These are phyloP conservation scores for Citrus maxima DNA, from an alignment of 345 rosid species.

Conservation along the genomic window DNA sequence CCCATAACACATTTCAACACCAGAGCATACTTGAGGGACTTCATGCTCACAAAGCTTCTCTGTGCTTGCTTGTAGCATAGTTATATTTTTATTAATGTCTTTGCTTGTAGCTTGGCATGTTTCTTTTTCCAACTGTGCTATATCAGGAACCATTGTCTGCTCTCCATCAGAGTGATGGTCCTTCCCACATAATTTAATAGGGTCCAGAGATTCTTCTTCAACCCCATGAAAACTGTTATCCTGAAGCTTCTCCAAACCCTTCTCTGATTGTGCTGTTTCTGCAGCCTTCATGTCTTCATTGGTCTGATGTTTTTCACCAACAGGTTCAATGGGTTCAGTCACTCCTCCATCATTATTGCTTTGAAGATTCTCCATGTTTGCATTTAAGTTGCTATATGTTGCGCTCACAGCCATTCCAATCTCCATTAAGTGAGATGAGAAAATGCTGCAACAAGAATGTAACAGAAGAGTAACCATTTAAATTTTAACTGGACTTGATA, in stretches of 20 bases:
- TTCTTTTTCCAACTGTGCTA: constrained; percentile 16
- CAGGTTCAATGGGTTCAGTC: constrained; percentile 11
- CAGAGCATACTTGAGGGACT: constrained; percentile 1
- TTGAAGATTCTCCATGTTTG: constrained; percentile 26
- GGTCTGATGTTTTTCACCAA: constrained; percentile 14
- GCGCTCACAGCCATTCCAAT: constrained; percentile 25
- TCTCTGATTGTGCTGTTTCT: constrained; percentile 10
- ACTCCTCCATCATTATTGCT: constrained; percentile 26
- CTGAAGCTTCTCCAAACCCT: constrained; percentile 5
- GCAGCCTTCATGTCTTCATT: constrained; percentile 12
- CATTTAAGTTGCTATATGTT: constrained; percentile 16
- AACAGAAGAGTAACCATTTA: background rate
- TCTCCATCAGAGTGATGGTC: constrained; percentile 20
- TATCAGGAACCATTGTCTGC: constrained; percentile 17
- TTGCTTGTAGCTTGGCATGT: constrained; percentile 11
- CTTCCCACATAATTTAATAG: constrained; percentile 14
- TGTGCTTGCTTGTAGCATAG: constrained; percentile 23
- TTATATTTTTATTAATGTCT: constrained; percentile 11
- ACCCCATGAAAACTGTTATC: constrained; percentile 11
- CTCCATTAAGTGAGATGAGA: constrained; percentile 27
- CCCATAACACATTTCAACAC: constrained; percentile 5
- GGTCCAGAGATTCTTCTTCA: constrained; percentile 14
- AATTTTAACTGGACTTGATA: background rate
- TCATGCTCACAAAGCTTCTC: constrained; percentile 36
- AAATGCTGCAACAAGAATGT: constrained; percentile 20